Evolutionary conservation across 2,329 filamentous ascomycete species (phyloP), one percentile per base, ranked within the genome.

Genomic region (Amylocarpus encephaloides): DNA sequence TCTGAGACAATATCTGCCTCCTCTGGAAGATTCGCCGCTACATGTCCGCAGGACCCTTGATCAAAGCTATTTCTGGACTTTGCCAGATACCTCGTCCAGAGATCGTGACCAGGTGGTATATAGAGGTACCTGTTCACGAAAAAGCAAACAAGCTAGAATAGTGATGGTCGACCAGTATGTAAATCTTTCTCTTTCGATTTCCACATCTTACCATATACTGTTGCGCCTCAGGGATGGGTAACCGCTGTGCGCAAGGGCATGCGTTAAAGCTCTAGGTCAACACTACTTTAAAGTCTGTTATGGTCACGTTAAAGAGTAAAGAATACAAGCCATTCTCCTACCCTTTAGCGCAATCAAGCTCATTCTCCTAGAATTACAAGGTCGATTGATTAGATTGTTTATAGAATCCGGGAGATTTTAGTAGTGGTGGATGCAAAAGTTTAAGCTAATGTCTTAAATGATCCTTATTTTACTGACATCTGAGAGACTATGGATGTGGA

Each of bases 21-120:
- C 59, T 34, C 5, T 26, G 22, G 4, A 33, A 1, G 10, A 58
- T 50, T 50, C 56, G 6, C 71, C 72, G 0, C 49, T 74, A 5
- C 73, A 76, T 48, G 67, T 69, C 0, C 65, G 73, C 0, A 60
- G 73, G 2, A 75, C 72, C 0, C 61, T 75, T 0, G 72, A 75
- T 36, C 73, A 74, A 50, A 68, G 68, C 0, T 73, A 72, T 46
- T 69, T 68, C 39, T 66, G 64, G 63, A 68, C 64, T 0, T 53
- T 72, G 2, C 60, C 66, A 0, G 64, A 67, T 10, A 74, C 71
- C 0, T 53, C 60, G 1, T 39, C 56, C 0, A 56, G 71, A 13
- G 73, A 75, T 36, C 34, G 15, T 22, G 57, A 61, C 42, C 57
- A 61, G 35, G 59, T 62, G 7, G 59, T 59, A 2, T 59, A 56